These are phyloP conservation scores for Plasmodium chabaudi DNA, from an alignment of 169 alveolate species.

Conservation along the genomic window DNA sequence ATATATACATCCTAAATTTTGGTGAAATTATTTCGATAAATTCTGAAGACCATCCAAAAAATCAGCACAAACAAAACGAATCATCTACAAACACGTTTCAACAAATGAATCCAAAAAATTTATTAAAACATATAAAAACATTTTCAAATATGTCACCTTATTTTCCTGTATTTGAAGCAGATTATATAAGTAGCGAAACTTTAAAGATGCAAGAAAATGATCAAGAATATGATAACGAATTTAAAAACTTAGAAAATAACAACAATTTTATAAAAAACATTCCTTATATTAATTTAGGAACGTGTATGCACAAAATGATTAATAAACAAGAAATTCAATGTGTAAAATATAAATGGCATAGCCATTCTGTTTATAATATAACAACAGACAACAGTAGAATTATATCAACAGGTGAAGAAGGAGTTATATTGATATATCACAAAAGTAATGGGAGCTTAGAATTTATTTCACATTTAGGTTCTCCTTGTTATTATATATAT, in stretches of 20 bases:
- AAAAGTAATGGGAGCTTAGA: slow-evolving; percentile 11
- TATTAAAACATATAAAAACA: background rate
- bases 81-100: background rate
- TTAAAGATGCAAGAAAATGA: background rate
- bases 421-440: slow-evolving; percentile 41
- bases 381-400: slow-evolving; percentile 20
- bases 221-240: background rate
- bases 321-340: slow-evolving; percentile 10
- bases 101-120: background rate
- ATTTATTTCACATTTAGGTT: slow-evolving; percentile 44
- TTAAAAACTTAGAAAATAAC: background rate
- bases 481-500: slow-evolving; percentile 51
- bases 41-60: too few relatives aligned
- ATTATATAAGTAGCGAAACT: slow-evolving; percentile 1
- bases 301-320: slow-evolving; percentile 1
- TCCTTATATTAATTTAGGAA: slow-evolving; percentile 18
- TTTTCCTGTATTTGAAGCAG: slow-evolving; percentile 1
- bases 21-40: background rate
- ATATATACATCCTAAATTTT: slow-evolving; percentile 13
- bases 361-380: slow-evolving; percentile 46
- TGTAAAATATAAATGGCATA: slow-evolving; percentile 51
- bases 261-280: background rate
- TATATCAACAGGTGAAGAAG: slow-evolving; percentile 56
- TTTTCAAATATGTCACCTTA: background rate
- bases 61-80: background rate